Evolutionary conservation across 2,329 filamentous ascomycete species (phyloP).

Genomic region (Intubia oerlemansii): DNA sequence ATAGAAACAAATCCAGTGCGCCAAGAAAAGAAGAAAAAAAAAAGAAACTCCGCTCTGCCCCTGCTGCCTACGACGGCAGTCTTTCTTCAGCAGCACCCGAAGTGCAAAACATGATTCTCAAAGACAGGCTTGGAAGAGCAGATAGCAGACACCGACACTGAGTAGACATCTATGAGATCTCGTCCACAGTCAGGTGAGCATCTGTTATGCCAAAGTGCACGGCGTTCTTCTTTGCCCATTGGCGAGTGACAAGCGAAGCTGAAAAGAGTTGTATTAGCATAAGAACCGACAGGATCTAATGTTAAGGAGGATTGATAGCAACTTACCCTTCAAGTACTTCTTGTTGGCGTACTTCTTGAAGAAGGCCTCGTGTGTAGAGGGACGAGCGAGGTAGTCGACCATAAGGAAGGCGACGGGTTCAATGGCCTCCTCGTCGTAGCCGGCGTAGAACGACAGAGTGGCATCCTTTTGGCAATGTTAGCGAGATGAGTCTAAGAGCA

Average conservation of each 20-base stretch:
- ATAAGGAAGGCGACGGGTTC: slow-evolving; percentile 82
- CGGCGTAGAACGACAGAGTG: slow-evolving; percentile 75
- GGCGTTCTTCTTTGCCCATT: slow-evolving; percentile 78
- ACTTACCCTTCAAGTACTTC: slow-evolving; percentile 93
- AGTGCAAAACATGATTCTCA: no score
- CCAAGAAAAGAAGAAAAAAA: slow-evolving; percentile 1
- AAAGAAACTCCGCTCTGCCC: not conserved
- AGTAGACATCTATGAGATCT: slow-evolving; percentile 18
- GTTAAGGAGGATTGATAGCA: slow-evolving; percentile 1
- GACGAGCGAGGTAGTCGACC: slow-evolving; percentile 86
- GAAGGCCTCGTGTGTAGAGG: slow-evolving; percentile 87
- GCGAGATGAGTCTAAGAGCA: no score
- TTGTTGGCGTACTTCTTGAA: slow-evolving; percentile 99
- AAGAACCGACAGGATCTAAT: no score
- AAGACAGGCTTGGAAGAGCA: no score
- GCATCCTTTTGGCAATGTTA: slow-evolving; percentile 37
- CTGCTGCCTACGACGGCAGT: not conserved
- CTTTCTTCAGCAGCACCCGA: no score
- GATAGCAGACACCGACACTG: no score
- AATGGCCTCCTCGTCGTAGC: slow-evolving; percentile 84
- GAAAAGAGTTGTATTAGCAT: no score
- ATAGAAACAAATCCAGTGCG: slow-evolving; percentile 1
- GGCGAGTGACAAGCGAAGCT: slow-evolving; percentile 81
- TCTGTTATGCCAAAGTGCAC: slow-evolving; percentile 31
- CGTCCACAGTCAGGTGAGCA: slow-evolving; percentile 26